Base-by-base conservation (phyloP, 768 basidiomycete species). In the Neoboletus subvelutipes region DNA sequence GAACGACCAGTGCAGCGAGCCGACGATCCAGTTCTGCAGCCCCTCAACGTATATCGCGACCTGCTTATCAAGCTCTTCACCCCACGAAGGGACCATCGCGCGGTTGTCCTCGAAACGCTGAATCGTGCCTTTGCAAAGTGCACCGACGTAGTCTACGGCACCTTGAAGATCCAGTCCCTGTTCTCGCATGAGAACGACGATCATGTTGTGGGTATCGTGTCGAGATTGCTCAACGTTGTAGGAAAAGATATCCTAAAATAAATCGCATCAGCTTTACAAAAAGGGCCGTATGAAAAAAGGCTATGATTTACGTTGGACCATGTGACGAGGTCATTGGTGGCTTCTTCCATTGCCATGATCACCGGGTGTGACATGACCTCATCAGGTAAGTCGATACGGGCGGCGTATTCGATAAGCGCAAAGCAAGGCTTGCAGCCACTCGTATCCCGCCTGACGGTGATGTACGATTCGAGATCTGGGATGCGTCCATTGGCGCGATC, bases 161-260 rank as follows among this genome's bases (percentile, higher is more conserved):
- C 77, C 73, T 58, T 89, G 86, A 10, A 90, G 72, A 36, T 75
- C 75, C 48, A 84, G 75, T 4, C 78, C 80, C 50, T 83, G 80
- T 57, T 84, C 75, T 43, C 77, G 72, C 84, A 86, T 88, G 59
- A 88, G 77, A 50, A 89, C 83, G n/a, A 78, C 74, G 53, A 90
- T 79, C 79, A 89, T 85, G 67, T 90, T 89, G 68, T 87, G 84
- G 18, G 82, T 84, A 58, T 87, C 84, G 11, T 79, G 80, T 15
- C 83, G 80, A 3, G 86, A 80, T 69, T 89, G 88, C 65, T 90
- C 88, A 43, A 83, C 81, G 57, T 89, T 88, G 70, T 86, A 90
- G 1, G 87, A 90, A 66, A 86, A 85, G 36, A 89, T 84, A 59
- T 89, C 88, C 87, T 88, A 2, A 40, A 5, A 37, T 17, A 9